phyloP scores from a whole-genome alignment of 169 alveolate species.

The Cryptosporidium muris region DNA sequence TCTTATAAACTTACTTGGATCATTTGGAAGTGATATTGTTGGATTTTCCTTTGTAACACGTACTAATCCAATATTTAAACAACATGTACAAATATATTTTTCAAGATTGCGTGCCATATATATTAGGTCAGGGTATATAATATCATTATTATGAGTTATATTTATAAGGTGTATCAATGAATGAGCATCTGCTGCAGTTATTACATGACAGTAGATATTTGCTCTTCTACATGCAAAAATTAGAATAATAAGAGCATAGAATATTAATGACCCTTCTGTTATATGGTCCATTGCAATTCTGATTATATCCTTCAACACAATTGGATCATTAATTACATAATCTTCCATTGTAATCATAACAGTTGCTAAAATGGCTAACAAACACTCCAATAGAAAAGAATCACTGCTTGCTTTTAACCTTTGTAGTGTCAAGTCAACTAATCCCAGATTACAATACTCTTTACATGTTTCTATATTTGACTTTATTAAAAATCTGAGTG shows the following conservation, averaged over 20 bases:
- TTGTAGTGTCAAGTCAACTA: constrained; percentile 27
- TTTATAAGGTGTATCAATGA: constrained; percentile 10
- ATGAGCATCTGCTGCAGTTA: constrained; percentile 37
- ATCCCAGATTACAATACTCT: constrained; percentile 46
- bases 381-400: constrained; percentile 36
- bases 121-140: background rate
- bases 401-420: constrained; percentile 35
- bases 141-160: constrained; percentile 2
- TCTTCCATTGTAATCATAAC: constrained; percentile 34
- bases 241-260: constrained; percentile 10
- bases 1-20: constrained; percentile 39
- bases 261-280: constrained; percentile 1
- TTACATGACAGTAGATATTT: constrained; percentile 51
- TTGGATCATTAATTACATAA: constrained; percentile 36
- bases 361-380: constrained; percentile 37
- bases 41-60: constrained; percentile 18
- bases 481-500: constrained; percentile 51
- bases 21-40: constrained; percentile 32
- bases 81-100: constrained; percentile 12
- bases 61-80: constrained; percentile 38
- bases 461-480: constrained; percentile 37
- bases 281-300: background rate
- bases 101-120: background rate
- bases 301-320: constrained; percentile 19
- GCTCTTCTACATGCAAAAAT: constrained; percentile 47